Conservation (phyloP, 1,284 basidiomycete genomes). For the Pterula multifida region DNA sequence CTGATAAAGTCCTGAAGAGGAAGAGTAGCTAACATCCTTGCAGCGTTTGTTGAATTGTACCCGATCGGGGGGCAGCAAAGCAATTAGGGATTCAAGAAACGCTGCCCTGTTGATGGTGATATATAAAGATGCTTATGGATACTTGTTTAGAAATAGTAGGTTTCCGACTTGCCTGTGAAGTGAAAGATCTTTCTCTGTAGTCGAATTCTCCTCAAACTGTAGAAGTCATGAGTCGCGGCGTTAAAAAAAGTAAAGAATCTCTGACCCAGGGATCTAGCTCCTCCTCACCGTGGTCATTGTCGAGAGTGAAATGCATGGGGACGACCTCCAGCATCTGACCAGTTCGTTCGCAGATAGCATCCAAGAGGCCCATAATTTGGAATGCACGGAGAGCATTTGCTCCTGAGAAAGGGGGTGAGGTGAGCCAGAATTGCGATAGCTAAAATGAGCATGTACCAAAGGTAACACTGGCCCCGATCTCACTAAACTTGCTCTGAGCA, state of each 20-base stretch:
- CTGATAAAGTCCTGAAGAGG: background rate
- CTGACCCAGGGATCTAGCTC: background rate
- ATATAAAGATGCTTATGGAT: background rate
- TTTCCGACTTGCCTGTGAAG: background rate
- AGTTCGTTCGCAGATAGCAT: background rate
- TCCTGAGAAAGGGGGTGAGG: background rate
- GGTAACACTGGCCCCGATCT: background rate
- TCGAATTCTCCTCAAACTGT: too few relatives aligned
- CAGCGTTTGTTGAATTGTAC: background rate
- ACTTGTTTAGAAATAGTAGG: background rate
- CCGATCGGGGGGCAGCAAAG: background rate
- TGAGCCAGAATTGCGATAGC: background rate
- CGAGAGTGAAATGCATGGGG: background rate
- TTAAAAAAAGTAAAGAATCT: too few relatives aligned
- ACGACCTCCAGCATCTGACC: background rate
- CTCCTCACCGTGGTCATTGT: background rate
- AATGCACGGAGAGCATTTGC: background rate
- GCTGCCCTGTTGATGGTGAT: background rate
- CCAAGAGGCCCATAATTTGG: background rate
- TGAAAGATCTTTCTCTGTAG: background rate
- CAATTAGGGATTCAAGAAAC: background rate
- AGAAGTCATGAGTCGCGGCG: too few relatives aligned
- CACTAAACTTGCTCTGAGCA: background rate
- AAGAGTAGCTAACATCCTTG: background rate
- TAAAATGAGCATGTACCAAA: background rate